Percentiles rank a stretch among this genome's conserved stretches.
phyloP scores from a whole-genome alignment of 73 alveolate species.

The Tetrahymena elliotti region DNA sequence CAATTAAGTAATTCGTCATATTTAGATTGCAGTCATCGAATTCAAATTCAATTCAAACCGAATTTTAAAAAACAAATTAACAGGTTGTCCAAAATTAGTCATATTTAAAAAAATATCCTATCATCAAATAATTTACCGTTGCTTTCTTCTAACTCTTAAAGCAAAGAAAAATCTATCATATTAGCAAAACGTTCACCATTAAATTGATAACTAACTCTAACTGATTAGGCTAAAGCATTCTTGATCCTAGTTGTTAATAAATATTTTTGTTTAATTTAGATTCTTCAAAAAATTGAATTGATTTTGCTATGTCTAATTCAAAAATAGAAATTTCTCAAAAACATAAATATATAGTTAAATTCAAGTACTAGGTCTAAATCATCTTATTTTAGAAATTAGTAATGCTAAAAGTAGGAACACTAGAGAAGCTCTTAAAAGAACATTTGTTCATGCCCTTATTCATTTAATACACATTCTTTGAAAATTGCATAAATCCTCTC shows the following conservation, averaged over 20 bases:
- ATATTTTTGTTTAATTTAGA: neutral
- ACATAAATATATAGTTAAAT: neutral
- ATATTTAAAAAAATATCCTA: neutral
- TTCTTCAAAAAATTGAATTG: neutral
- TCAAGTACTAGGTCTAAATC: neutral
- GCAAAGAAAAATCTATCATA: neutral
- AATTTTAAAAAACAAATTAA: neutral
- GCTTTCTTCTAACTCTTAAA: neutral
- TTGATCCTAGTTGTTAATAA: neutral
- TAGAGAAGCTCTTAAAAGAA: neutral
- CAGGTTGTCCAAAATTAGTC: neutral
- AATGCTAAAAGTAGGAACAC: neutral
- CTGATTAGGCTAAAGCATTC: neutral
- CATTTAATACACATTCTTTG: neutral
- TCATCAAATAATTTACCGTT: neutral
- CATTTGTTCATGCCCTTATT: neutral
- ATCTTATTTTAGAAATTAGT: neutral
- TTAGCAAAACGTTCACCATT: neutral
- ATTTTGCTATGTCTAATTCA: neutral
- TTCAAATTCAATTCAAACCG: neutral
- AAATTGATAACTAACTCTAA: neutral
- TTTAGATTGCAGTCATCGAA: neutral
- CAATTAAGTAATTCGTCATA: neutral
- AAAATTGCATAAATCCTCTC: neutral
- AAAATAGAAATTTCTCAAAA: neutral